These are phyloP conservation scores for Daldinia sp. DNA, from an alignment of 2,329 filamentous ascomycete species.

Conservation along the genomic window DNA sequence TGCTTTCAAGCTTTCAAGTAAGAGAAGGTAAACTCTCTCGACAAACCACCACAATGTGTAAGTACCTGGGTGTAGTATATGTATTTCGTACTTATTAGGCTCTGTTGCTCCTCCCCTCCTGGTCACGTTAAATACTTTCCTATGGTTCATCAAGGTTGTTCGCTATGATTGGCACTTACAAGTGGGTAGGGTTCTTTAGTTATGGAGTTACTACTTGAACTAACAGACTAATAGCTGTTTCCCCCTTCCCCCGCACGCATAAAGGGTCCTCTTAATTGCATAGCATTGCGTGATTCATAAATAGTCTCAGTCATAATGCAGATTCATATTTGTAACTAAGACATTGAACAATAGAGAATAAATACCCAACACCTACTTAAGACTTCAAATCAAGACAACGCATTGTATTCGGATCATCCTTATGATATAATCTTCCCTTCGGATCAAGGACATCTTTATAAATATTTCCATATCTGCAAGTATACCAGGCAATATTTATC, in stretches of 20 bases:
- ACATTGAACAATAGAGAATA: not conserved
- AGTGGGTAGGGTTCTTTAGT: constrained; percentile 17
- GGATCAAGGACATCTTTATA: not conserved
- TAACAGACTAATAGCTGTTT: not conserved
- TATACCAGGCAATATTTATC: not conserved
- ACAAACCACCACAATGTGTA: constrained; percentile 1
- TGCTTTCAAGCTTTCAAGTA: not conserved
- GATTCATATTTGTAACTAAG: not conserved
- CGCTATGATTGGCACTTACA: constrained; percentile 14
- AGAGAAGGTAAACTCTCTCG: not conserved
- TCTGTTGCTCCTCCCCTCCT: too few species aligned
- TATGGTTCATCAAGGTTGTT: constrained; percentile 27
- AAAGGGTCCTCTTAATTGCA: constrained; percentile 3
- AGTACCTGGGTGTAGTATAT: not conserved
- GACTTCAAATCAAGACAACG: not conserved
- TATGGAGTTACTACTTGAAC: not conserved
- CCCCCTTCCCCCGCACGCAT: constrained; percentile 16
- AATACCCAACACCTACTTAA: too few species aligned
- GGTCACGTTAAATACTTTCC: not conserved
- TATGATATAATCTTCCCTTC: not conserved
- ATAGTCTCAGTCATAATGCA: not conserved
- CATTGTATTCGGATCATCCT: not conserved
- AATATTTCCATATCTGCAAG: not conserved
- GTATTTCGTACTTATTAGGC: constrained; percentile 13
- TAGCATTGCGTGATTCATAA: constrained; percentile 9